Base-by-base conservation (phyloP, 108 stramenopile species). In the Discostella stelligeroides region DNA sequence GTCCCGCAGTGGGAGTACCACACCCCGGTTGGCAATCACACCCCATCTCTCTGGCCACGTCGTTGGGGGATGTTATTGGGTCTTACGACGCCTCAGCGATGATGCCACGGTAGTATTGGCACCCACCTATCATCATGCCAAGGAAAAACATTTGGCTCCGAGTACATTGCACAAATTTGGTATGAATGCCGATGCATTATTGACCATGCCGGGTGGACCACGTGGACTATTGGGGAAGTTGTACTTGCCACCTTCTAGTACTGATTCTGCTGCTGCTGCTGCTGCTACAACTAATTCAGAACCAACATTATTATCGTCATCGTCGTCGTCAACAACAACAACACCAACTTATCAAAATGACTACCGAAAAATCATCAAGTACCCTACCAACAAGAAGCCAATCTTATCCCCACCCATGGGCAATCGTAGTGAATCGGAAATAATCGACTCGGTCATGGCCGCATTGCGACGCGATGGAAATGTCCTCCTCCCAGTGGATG, bases 401-500 rank as follows among this genome's bases (percentile, higher is more conserved):
- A 76, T 79, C 38, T 39, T 82, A 29, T 48, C 45, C n/a, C 73
- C 81, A 41, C 81, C 81, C 27, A 17, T 50, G 0, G 85, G 81
- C 10, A 70, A 79, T 38, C 79, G 83, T 40, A 70, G 70, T 28
- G 88, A 89, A 48, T 58, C 72, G 7, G 79, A 79, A 58, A 30
- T 93, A 47, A 79, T 87, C n/a, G 89, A 92, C 46, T 63, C 47
- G 28, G 83, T 95, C 20, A 73, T 96, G 81, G 83, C 78, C 15
- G 84, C 95, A 0, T 53, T 98, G 40, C 68, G 97, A 43, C 88
- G 92, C 7, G 95, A 96, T 47, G 97, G 96, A 0, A 94, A 98
- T 70, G 95, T 95, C 15, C 82, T 98, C 63, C 60, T 97, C 14
- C 97, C 97, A 18, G 87, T 86, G 15, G 97, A 98, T 73, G 92